Base-by-base conservation (phyloP, 1,284 basidiomycete species). In the Acaromyces ingoldii region DNA sequence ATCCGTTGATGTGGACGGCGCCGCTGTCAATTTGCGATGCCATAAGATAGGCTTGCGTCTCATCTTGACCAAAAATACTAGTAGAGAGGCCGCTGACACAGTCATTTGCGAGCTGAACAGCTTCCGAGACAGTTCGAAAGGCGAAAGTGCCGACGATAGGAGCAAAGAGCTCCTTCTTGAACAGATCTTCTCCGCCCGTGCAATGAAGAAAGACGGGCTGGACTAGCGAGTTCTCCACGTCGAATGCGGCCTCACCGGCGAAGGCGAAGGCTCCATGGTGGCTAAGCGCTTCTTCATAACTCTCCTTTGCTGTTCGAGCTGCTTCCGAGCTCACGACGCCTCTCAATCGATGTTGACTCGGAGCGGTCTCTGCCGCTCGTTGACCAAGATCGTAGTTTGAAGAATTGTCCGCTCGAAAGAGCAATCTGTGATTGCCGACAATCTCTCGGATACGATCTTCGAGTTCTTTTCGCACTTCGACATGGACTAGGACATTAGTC, bases 401-500 rank as follows among this genome's bases (percentile, higher is more conserved):
- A 46, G 55, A 49, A 0, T 39, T 49, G 25, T 58, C 53, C 0
- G 25, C 49, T 15, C 21, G 22, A 39, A 53, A 26, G 5, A 44
- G 28, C 6, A 24, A 17, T 17, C 5, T 30, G 3, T 60, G 28
- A n/a, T 65, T 57, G 37, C 58, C 55, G 1, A 63, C 60, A 24
- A 67, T 58, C 10, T 44, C 55, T 2, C 59, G 79, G 70, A 41
- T 80, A 77, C 47, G 80, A 75, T 55, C 76, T 75, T 51, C 82
- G 59, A 46, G 80, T 65, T 17, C 54, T 34, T 72, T 63, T 4
- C 72, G 63, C 25, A 81, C 70, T 5, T 22, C 77, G 65, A 42
- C n/a, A 60, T 83, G 82, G 6, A 84, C 82, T 43, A 86, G 80
- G 28, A 86, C 79, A 25, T 84, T 82, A 65, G 51, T 85, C 84